A percentile compares a stretch with the other conserved stretches of the same genome.
Evolutionary conservation across 2,329 filamentous ascomycete species (phyloP).

Genomic region (Fusarium sacchari): DNA sequence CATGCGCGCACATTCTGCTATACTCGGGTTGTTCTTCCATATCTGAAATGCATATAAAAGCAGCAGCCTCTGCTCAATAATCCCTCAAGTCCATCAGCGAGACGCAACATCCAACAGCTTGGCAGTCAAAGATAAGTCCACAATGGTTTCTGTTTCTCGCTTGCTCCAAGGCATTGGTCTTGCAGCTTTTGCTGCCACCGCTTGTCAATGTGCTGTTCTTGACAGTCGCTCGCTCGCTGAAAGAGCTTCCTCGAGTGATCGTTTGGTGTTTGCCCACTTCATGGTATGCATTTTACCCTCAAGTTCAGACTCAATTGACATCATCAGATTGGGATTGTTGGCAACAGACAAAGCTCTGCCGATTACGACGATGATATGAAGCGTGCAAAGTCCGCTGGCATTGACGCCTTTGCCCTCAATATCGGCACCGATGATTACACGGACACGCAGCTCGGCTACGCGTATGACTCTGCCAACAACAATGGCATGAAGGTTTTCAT

Average conservation of each 20-base stretch:
- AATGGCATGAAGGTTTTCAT: conserved; percentile 64
- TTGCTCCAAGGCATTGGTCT: conserved; percentile 15
- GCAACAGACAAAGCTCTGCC: conserved; percentile 52
- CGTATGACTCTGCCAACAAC: conserved; percentile 59
- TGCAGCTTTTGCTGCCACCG: not conserved
- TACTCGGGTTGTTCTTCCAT: no score
- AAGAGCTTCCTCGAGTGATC: conserved; percentile 24
- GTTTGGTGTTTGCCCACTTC: conserved; percentile 32
- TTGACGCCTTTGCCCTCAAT: conserved; percentile 62
- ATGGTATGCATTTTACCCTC: conserved; percentile 8
- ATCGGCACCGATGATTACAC: conserved; percentile 58
- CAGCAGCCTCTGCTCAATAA: not conserved
- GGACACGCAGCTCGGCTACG: conserved; percentile 58
- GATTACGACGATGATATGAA: conserved; percentile 61
- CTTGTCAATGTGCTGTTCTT: conserved; percentile 10
- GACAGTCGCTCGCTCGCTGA: not conserved
- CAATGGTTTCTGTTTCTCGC: conserved; percentile 16
- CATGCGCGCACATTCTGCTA: not conserved
- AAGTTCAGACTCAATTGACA: not conserved
- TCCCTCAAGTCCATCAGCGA: not conserved
- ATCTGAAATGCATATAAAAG: not conserved
- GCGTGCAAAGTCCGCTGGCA: conserved; percentile 54
- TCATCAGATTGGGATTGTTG: conserved; percentile 55
- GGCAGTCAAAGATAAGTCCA: not conserved
- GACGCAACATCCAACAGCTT: not conserved